Base-by-base conservation (phyloP, 768 basidiomycete species). In the Pseudohyphozyma bogoriensis region DNA sequence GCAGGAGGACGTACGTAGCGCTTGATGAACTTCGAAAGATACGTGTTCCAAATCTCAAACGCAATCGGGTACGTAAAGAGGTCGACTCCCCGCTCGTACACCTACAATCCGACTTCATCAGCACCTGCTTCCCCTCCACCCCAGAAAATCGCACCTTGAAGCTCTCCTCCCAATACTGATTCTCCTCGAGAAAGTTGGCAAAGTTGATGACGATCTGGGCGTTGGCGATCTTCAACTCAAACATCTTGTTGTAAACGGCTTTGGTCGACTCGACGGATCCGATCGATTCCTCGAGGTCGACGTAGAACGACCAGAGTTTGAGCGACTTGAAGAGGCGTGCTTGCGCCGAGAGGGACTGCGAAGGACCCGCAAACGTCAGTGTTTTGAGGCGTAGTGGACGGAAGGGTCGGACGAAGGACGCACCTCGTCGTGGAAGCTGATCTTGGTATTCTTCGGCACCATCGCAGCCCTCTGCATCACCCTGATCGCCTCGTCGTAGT, bases 31-130 rank as follows among this genome's bases (percentile, higher is more conserved):
- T 97, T 97, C 46, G 89, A 85, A 24, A 99, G 76, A 74, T 97
- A 99, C 55, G 95, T 95, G 73, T 99, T 97, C 93, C 95, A 97
- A 65, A 99, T 84, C 75, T 99, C 95, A 73, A 96, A 97, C 5
- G 90, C 92, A 62, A 97, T 84, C 0, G 95, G 95, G 79, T 89
- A 97, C 12, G 92, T 93, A 78, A 97, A 97, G 33, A 97, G 77
- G 65, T 97, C 93, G 13, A 93, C 89, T 50, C 95, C 95, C 29
- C 92, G 84, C 73, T 97, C 95, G 72, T 96, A 99, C 29, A 93
- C 86, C 86, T 87, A 51, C 8, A 40, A 40, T n/a, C n/a, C 18
- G 16, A 20, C 24, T 7, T 1, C 0, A 35, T 39, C n/a, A 47
- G 28, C 24, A 33, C 3, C n/a, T 26, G 11, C 22, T 26, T 26